Evolutionary conservation across 2,329 filamentous ascomycete genomes (phyloP).

Genomic region (Apiospora malaysiana): DNA sequence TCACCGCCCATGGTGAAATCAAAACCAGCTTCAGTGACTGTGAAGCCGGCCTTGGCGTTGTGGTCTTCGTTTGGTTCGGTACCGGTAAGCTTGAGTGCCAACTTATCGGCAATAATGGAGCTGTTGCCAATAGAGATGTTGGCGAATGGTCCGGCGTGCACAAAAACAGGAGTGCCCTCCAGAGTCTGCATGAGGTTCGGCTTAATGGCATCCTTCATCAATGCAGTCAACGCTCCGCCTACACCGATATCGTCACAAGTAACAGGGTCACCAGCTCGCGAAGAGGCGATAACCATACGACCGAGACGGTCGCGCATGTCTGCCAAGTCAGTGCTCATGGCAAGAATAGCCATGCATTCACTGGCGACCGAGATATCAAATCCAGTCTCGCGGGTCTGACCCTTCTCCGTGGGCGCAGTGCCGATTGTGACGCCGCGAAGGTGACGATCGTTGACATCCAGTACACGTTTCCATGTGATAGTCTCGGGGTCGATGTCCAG

Average conservation of each 20-base stretch:
- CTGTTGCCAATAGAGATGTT: slow-evolving; percentile 98
- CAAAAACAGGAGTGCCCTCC: slow-evolving; percentile 95
- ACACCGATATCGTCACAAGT: slow-evolving; percentile 96
- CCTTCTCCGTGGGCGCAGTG: slow-evolving; percentile 88
- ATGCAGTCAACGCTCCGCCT: slow-evolving; percentile 87
- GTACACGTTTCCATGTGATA: slow-evolving; percentile 94
- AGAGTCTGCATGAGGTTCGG: slow-evolving; percentile 98
- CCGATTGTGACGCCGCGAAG: slow-evolving; percentile 89
- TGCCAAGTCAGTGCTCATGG: slow-evolving; percentile 82
- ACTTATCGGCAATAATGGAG: slow-evolving; percentile 91
- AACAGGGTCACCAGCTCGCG: slow-evolving; percentile 83
- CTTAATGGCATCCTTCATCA: slow-evolving; percentile 99
- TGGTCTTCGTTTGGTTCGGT: slow-evolving; percentile 92
- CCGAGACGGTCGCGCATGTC: slow-evolving; percentile 95
- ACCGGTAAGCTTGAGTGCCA: slow-evolving; percentile 93
- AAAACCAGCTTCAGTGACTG: slow-evolving; percentile 96
- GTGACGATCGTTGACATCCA: slow-evolving; percentile 97
- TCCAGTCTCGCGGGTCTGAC: slow-evolving; percentile 83
- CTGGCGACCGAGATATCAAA: slow-evolving; percentile 98
- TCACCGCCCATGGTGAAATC: slow-evolving; percentile 99
- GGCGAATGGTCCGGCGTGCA: slow-evolving; percentile 96
- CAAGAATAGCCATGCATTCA: slow-evolving; percentile 98
- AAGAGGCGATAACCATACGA: slow-evolving; percentile 93
- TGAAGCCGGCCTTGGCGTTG: slow-evolving; percentile 83
- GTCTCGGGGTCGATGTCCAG: slow-evolving; percentile 96